Percentiles rank a stretch among this genome's conserved stretches.
Conservation (phyloP, 2,329 filamentous ascomycete species). For the Aspergillus persii region DNA sequence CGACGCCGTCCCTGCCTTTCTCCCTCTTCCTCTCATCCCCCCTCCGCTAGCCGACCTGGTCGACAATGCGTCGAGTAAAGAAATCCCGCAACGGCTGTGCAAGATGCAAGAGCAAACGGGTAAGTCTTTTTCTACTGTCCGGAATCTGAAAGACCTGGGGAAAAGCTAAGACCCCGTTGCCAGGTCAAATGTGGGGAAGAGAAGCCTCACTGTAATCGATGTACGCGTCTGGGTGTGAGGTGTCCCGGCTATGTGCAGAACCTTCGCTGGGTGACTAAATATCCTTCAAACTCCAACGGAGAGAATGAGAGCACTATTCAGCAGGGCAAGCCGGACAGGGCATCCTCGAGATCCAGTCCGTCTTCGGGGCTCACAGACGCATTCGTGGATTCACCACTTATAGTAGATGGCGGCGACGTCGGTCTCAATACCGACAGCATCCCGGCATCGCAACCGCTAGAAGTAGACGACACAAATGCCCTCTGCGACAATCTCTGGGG, state of each 20-base stretch:
- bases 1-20: conserved; percentile 10
- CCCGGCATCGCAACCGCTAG: conserved; percentile 8
- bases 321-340: conserved; percentile 3
- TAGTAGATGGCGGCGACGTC: conserved; percentile 8
- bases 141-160: not conserved
- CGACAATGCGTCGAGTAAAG: conserved; percentile 44
- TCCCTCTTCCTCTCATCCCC: conserved; percentile 42
- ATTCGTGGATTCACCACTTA: conserved; percentile 8
- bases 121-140: conserved; percentile 15
- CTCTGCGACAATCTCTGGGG: conserved; percentile 35
- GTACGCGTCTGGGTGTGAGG: conserved; percentile 36
- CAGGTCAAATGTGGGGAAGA: conserved; percentile 44
- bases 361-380: conserved; percentile 8
- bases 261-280: conserved; percentile 38
- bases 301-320: conserved; percentile 5
- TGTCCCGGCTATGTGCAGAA: conserved; percentile 40
- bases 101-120: conserved; percentile 43
- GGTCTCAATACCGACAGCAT: not conserved
- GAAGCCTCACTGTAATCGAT: conserved; percentile 38
- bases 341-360: not conserved
- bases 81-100: conserved; percentile 43
- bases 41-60: conserved; percentile 36
- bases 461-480: conserved; percentile 16
- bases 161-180: not conserved
- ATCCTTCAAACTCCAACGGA: conserved; percentile 15